A percentile compares a stretch with the other conserved stretches of the same genome.
Evolutionary conservation across 2,329 filamentous ascomycete genomes (phyloP).

Genomic region (Monosporascus sp.): DNA sequence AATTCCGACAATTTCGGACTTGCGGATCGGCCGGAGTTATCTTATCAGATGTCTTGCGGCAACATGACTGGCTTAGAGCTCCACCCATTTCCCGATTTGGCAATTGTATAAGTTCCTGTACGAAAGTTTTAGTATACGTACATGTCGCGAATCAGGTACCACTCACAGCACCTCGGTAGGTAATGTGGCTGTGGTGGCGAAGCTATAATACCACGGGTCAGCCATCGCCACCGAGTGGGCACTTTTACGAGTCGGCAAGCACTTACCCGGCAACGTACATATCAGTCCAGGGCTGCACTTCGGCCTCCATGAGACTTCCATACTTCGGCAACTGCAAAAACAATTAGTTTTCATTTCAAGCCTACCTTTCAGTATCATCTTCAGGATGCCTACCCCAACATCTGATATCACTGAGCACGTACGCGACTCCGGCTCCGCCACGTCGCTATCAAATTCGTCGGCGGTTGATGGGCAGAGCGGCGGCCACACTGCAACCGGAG

Average conservation of each 20-base stretch:
- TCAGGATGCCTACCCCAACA: constrained; percentile 4
- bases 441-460: not conserved
- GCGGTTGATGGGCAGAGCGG: not conserved
- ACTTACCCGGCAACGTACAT: no score
- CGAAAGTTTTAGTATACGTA: not conserved
- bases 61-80: not conserved
- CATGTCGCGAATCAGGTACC: not conserved
- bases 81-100: not conserved
- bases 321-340: no score
- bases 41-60: not conserved
- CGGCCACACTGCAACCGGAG: constrained; percentile 28
- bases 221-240: not conserved
- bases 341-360: not conserved
- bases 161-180: not conserved
- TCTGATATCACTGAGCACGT: not conserved
- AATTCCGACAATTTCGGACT: not conserved
- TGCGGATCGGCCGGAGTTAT: not conserved
- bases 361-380: no score
- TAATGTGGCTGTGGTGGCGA: no score
- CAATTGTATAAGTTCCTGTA: not conserved
- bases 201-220: not conserved
- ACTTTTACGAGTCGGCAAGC: no score
- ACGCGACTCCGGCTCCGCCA: not conserved
- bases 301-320: no score
- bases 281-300: no score